Base-by-base conservation (phyloP, 148 eudicot genomes). In the Oxyria digyna region DNA sequence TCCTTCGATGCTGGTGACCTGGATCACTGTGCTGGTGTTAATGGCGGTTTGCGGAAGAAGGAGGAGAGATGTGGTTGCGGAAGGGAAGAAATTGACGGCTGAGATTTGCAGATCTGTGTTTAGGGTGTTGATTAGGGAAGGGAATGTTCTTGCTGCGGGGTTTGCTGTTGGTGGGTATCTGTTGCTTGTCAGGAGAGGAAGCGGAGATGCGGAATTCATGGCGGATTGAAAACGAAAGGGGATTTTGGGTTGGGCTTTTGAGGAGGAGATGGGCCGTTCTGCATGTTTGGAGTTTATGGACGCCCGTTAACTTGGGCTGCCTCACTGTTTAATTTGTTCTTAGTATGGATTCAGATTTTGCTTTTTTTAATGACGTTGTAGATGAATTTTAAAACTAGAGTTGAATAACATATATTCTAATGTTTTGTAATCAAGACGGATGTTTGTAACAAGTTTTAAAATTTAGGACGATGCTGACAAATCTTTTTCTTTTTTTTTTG, bases 141-240 rank as follows among this genome's bases (percentile, higher is more conserved):
- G 93, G 54, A 89, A 89, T 78, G 50, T 82, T 48, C 88, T 89
- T n/a, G 89, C 92, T 18, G 87, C 84, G 35, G 73, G 84, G 72
- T 87, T 87, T 70, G 90, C 92, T 43, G 82, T 89, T 67, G 72
- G 85, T 74, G 92, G 88, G 0, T 89, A 87, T 45, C 85, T 89
- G 79, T 72, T 83, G 29, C 80, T 89, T 43, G 70, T 89, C 70
- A 63, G 81, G 70, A 84, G 38, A 6, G 57, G 38, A 59, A 59
- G 7, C 20, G 37, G 37, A 15, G 15, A 13, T 59, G 37, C 18
- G 15, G 64, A 15, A 59, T 52, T 52, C 29, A 23, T 4, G n/a
- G 37, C 18, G 9, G 64, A 59, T 59, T 59, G 64, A 59, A 54
- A 33, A 15, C 3, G 18, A 45, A 18, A 42, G n/a, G n/a, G 1